phyloP scores from a whole-genome alignment of 108 stramenopile genomes.

The Epipyxis sp. region DNA sequence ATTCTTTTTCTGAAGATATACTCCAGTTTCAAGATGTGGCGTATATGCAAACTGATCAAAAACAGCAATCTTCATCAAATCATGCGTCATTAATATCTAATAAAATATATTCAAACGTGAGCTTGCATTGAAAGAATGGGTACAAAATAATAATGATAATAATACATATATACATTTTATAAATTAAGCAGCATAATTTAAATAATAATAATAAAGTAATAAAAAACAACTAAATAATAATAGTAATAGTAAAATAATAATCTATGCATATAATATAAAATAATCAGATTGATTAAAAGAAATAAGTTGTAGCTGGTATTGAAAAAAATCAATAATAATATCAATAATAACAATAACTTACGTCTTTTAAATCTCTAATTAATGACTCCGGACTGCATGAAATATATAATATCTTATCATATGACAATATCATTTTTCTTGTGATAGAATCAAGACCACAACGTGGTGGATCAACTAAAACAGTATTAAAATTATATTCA shows the following conservation, averaged over 20 bases:
- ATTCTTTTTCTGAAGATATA: not conserved
- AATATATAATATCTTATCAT: slow-evolving; percentile 28
- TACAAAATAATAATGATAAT: no score
- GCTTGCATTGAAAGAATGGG: no score
- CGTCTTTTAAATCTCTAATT: slow-evolving; percentile 19
- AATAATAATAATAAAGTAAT: no score
- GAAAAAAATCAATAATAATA: no score
- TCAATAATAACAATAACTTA: slow-evolving; percentile 1
- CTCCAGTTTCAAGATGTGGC: slow-evolving; percentile 6
- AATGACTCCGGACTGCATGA: slow-evolving; percentile 28
- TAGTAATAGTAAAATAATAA: no score
- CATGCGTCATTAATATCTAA: not conserved
- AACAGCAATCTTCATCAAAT: slow-evolving; percentile 7
- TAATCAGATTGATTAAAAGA: no score
- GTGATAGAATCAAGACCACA: slow-evolving; percentile 23
- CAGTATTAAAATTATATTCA: slow-evolving; percentile 26
- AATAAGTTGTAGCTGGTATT: no score
- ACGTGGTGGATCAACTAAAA: slow-evolving; percentile 33
- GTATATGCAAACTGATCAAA: slow-evolving; percentile 31
- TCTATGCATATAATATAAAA: no score
- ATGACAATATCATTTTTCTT: slow-evolving; percentile 4
- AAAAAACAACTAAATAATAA: no score
- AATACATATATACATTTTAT: no score
- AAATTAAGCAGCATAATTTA: no score
- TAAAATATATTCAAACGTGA: no score